Conservation (phyloP, 2,329 filamentous ascomycete species). For the Gnomoniopsis smithogilvyi region DNA sequence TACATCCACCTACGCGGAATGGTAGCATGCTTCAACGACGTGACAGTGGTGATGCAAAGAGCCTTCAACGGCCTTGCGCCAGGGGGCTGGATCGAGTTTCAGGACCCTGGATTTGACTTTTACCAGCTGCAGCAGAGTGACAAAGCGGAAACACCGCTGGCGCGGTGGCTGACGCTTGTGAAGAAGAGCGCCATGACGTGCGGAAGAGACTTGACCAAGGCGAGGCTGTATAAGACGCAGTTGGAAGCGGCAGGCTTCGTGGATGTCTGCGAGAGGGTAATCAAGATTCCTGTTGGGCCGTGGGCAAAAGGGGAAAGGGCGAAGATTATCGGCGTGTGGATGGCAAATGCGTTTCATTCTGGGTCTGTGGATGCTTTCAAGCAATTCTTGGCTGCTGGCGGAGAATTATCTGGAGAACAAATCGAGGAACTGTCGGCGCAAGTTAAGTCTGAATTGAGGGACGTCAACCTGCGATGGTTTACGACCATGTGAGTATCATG, state of each 20-base stretch:
- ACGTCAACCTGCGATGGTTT: background rate
- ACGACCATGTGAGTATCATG: background rate
- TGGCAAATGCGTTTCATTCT: background rate
- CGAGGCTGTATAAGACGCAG: background rate
- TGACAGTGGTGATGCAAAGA: background rate
- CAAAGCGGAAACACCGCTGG: background rate
- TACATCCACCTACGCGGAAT: constrained; percentile 2
- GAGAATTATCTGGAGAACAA: background rate
- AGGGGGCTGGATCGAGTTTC: background rate
- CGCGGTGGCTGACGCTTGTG: background rate
- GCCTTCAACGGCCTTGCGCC: background rate
- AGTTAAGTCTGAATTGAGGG: background rate
- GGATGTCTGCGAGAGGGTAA: background rate
- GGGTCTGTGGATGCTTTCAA: background rate
- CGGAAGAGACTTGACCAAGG: background rate
- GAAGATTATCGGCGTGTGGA: background rate
- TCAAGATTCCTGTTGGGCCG: background rate
- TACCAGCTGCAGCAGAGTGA: background rate
- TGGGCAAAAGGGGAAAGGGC: background rate
- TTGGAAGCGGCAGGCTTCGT: background rate
- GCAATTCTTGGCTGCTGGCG: background rate
- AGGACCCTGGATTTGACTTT: background rate
- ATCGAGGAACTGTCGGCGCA: background rate
- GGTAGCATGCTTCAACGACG: background rate
- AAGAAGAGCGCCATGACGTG: background rate